Evolutionary conservation across 441 rosid genomes (phyloP).

Genomic region (Corymbia calophylla): DNA sequence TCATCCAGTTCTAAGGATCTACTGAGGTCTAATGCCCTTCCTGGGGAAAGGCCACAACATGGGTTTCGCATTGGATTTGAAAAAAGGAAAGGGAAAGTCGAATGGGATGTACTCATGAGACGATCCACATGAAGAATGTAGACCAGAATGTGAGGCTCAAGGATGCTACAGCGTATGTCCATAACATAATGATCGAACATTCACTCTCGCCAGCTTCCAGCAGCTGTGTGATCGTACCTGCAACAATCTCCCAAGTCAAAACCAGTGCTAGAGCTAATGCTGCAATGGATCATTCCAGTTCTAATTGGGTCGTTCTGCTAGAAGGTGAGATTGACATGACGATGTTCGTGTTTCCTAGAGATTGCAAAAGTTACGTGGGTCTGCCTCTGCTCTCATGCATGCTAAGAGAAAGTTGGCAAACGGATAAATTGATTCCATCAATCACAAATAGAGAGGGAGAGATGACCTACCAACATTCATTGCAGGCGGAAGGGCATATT

Average conservation of each 20-base stretch:
- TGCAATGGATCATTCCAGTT: background rate
- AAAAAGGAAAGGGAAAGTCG: background rate
- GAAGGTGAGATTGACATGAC: background rate
- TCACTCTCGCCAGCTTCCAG: constrained; percentile 22
- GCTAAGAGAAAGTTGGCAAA: background rate
- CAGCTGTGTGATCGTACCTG: constrained; percentile 30
- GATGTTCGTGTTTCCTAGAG: background rate
- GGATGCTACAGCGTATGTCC: constrained; percentile 19
- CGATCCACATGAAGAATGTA: constrained; percentile 22
- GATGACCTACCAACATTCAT: constrained; percentile 27
- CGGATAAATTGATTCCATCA: background rate
- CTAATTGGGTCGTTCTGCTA: background rate
- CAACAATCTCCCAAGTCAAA: background rate
- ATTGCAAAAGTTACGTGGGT: background rate
- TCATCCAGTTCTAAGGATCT: background rate
- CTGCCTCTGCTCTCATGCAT: background rate
- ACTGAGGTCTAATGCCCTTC: background rate
- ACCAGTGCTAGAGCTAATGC: background rate
- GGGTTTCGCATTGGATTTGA: background rate
- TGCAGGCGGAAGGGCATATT: constrained; percentile 39
- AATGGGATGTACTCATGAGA: background rate
- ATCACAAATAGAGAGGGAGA: background rate
- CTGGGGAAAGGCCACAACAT: background rate
- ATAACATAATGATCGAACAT: constrained; percentile 20
- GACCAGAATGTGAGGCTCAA: constrained; percentile 23